These are phyloP conservation scores for Oidium heveae DNA, from an alignment of 2,329 filamentous ascomycete genomes.

Conservation along the genomic window DNA sequence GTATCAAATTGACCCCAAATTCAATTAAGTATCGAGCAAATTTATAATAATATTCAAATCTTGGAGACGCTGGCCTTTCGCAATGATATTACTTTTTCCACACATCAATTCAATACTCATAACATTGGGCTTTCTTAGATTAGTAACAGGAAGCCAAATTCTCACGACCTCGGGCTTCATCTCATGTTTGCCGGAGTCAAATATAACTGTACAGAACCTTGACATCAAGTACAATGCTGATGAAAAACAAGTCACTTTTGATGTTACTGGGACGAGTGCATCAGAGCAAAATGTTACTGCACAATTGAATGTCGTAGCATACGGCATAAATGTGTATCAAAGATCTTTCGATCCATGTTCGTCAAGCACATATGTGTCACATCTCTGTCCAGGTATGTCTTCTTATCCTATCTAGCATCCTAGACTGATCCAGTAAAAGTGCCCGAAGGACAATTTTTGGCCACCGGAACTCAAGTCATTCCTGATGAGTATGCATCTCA, in stretches of 20 bases:
- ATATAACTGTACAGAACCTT: slow-evolving; percentile 46
- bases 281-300: slow-evolving; percentile 10
- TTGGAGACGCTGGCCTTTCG: not conserved
- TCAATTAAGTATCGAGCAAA: not conserved
- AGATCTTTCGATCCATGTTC: slow-evolving; percentile 70
- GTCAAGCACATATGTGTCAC: slow-evolving; percentile 20
- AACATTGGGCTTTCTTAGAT: slow-evolving; percentile 10
- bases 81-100: slow-evolving; percentile 5
- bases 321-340: slow-evolving; percentile 57
- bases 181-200: slow-evolving; percentile 34
- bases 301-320: slow-evolving; percentile 24
- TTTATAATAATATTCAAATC: not conserved
- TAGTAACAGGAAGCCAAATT: slow-evolving; percentile 38
- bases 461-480: slow-evolving; percentile 45
- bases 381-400: slow-evolving; percentile 56
- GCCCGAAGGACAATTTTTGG: slow-evolving; percentile 47
- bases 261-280: slow-evolving; percentile 54
- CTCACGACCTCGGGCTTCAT: slow-evolving; percentile 61
- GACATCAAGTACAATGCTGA: slow-evolving; percentile 58
- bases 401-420: not conserved
- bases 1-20: not conserved
- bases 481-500: slow-evolving; percentile 42
- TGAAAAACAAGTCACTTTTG: slow-evolving; percentile 49
- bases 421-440: slow-evolving; percentile 21
- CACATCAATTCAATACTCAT: slow-evolving; percentile 11